Percentiles rank a stretch among this genome's conserved stretches.
phyloP scores from a whole-genome alignment of 225 moss, liverwort and hornwort species.

The Sphagnum contortum region DNA sequence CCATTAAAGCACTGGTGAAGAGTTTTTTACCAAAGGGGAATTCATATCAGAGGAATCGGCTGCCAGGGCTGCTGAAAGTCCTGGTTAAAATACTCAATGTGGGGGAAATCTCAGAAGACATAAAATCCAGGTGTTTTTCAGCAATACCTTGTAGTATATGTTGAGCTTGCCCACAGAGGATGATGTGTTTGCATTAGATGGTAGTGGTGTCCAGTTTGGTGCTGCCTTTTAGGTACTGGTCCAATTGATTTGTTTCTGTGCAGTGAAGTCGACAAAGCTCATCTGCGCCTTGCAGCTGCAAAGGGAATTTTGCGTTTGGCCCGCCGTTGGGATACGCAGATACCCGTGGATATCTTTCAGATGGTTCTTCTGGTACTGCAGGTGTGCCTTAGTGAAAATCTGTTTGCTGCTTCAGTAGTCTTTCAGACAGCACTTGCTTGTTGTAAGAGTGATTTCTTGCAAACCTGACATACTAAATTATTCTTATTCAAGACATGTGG shows the following conservation, averaged over 20 bases:
- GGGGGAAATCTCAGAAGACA: conserved; percentile 84
- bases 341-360: conserved; percentile 63
- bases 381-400: conserved; percentile 15
- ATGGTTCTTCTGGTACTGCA: conserved; percentile 71
- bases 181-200: neutral
- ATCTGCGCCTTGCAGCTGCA: conserved; percentile 89
- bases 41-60: conserved; percentile 69
- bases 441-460: too few species aligned
- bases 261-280: conserved; percentile 89
- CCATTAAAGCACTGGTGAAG: conserved; percentile 83
- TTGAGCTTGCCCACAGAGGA: neutral
- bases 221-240: too few species aligned
- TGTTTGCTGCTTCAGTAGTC: conserved; percentile 3
- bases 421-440: too few species aligned
- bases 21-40: conserved; percentile 89
- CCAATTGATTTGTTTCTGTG: neutral
- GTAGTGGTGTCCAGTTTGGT: neutral
- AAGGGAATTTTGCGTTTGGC: conserved; percentile 82
- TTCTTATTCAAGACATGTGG: too few species aligned
- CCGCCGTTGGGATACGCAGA: conserved; percentile 88
- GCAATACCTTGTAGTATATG: neutral
- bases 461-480: too few species aligned
- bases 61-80: conserved; percentile 71
- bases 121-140: conserved; percentile 69
- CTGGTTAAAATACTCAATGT: conserved; percentile 71